Evolutionary conservation across 140 eudicot genomes (phyloP).

Genomic region (Cichorium intybus): DNA sequence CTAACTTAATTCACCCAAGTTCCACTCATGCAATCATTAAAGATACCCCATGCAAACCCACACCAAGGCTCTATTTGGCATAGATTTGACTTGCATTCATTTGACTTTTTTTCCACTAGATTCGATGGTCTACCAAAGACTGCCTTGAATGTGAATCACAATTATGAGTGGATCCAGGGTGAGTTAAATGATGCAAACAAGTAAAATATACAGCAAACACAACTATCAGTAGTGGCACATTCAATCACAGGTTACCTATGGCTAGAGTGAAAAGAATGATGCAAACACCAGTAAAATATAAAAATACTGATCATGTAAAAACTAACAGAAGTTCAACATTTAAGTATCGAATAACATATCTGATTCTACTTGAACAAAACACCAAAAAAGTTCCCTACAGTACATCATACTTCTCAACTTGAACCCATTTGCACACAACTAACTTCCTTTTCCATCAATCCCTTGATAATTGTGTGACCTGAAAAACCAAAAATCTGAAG

Average conservation of each 20-base stretch:
- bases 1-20: too few species aligned
- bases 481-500: background rate
- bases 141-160: too few species aligned
- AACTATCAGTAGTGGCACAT: background rate
- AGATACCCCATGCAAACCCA: too few species aligned
- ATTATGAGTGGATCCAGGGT: too few species aligned
- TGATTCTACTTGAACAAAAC: constrained; percentile 20
- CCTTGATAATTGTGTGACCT: constrained; percentile 24
- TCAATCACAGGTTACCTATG: background rate
- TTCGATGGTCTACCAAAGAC: too few species aligned
- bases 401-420: constrained; percentile 19
- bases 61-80: too few species aligned
- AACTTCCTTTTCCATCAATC: constrained; percentile 16
- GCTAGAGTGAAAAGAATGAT: background rate
- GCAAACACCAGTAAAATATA: background rate
- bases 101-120: too few species aligned
- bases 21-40: too few species aligned
- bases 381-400: constrained; percentile 24
- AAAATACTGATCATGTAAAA: constrained; percentile 1
- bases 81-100: too few species aligned
- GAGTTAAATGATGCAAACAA: too few species aligned
- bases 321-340: constrained; percentile 16
- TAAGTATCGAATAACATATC: constrained; percentile 14
- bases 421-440: constrained; percentile 15
- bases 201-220: too few species aligned